These are phyloP conservation scores for Alternaria tenuissima DNA, from an alignment of 2,329 filamentous ascomycete genomes.

Conservation along the genomic window DNA sequence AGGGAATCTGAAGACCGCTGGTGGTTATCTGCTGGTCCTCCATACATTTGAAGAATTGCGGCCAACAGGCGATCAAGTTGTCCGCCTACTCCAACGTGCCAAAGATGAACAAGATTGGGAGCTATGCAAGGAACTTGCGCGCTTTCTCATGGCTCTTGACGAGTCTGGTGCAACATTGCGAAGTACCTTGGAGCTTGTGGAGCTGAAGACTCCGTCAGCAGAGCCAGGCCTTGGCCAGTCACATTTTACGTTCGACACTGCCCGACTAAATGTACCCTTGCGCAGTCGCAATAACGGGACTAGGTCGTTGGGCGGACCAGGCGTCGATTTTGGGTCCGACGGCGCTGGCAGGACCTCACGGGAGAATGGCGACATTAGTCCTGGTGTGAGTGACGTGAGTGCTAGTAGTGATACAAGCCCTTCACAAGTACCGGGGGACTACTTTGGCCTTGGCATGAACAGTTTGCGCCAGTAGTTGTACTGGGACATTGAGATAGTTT, in stretches of 20 bases:
- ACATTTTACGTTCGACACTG: slow-evolving; percentile 45
- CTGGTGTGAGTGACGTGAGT: slow-evolving; percentile 22
- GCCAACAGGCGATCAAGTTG: slow-evolving; percentile 76
- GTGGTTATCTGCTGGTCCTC: slow-evolving; percentile 92
- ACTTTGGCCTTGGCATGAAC: slow-evolving; percentile 32
- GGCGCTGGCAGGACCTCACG: slow-evolving; percentile 16
- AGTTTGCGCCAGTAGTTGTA: slow-evolving; percentile 7
- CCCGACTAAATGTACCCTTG: slow-evolving; percentile 39
- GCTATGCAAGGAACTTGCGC: slow-evolving; percentile 89
- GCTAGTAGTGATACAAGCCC: slow-evolving; percentile 19
- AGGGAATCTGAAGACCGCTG: slow-evolving; percentile 90
- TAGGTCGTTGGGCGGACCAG: neutral
- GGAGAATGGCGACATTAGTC: slow-evolving; percentile 29
- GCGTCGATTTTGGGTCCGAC: slow-evolving; percentile 5
- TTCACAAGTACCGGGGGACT: slow-evolving; percentile 24
- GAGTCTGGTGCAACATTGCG: slow-evolving; percentile 81
- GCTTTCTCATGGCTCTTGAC: slow-evolving; percentile 94
- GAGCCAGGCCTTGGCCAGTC: slow-evolving; percentile 32
- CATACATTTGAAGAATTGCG: slow-evolving; percentile 74
- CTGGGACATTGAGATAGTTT: neutral
- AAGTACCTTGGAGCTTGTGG: slow-evolving; percentile 68
- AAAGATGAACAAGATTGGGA: slow-evolving; percentile 92
- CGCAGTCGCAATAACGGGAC: slow-evolving; percentile 15
- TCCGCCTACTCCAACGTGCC: slow-evolving; percentile 80
- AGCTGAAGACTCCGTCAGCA: slow-evolving; percentile 44